Base-by-base conservation (phyloP, 1,139 yeast species). In the Kluyveromyces sp. region DNA sequence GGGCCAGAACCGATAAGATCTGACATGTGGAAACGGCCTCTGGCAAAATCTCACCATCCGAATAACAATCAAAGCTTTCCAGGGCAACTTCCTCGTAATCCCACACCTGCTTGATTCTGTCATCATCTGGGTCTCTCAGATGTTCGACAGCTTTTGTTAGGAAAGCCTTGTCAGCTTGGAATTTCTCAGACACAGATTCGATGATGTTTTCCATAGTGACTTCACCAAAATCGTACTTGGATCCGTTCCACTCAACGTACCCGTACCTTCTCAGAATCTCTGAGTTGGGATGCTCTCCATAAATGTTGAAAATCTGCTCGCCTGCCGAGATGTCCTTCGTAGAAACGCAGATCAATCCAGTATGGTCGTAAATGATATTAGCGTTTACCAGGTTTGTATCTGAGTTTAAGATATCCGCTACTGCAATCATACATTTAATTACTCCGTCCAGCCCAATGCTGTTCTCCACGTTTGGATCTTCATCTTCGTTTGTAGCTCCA, bases 201-300 rank as follows among this genome's bases (percentile, higher is more conserved):
- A 66, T 66, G 16, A 83, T 68, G 3, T 57, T 55, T 0, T 50
- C 41, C 39, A 80, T 49, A 1, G 80, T 72, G 2, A 92, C 57
- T 60, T 92, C 97, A 6, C 83, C 96, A 54, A 85, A 83, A 60
- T 92, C 97, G 58, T 70, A 78, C 42, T 74, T 76, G 0, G 95
- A 85, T 0, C 89, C 89, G 11, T 71, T 72, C 47, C 70, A 63
- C 63, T 92, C 96, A 18, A 86, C 94, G 56, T 86, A 92, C 0
- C 98, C 98, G 53, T 89, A 92, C 45, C 95, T 74, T 55, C 98
- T 76, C 46, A 92, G 69, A 31, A 92, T 72, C 56, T 92, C 97
- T 28, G 92, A 71, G 60, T 89, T 89, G 20, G 97, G 94, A 51
- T 85, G 81, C 42, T 87, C 94, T 2, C 96, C 94, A 61, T 92